These are phyloP conservation scores for Ustilago curta DNA, from an alignment of 1,284 basidiomycete species.

Conservation along the genomic window DNA sequence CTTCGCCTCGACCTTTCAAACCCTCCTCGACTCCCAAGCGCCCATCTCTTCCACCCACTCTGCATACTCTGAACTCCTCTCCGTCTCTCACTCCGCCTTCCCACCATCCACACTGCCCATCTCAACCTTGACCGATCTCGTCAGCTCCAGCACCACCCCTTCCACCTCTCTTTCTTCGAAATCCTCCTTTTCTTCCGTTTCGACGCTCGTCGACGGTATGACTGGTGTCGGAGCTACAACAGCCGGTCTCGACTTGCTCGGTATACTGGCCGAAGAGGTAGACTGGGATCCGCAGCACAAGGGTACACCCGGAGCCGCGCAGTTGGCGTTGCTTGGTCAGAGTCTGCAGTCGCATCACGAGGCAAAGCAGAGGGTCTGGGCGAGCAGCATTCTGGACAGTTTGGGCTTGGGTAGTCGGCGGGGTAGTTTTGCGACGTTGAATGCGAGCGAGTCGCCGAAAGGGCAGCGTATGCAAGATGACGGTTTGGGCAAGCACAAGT, in stretches of 20 bases:
- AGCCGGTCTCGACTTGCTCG: constrained; percentile 37
- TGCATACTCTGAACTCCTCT: constrained; percentile 42
- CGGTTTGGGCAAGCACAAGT: background rate
- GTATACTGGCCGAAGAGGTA: constrained; percentile 35
- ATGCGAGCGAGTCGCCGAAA: background rate
- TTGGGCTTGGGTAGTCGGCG: constrained; percentile 29
- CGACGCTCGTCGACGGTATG: constrained; percentile 20
- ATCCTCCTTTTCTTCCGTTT: constrained; percentile 39
- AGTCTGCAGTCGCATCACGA: constrained; percentile 25
- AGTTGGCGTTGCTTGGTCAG: constrained; percentile 28
- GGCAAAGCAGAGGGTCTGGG: constrained; percentile 42
- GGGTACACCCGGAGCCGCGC: constrained; percentile 11
- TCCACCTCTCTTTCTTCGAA: constrained; percentile 28
- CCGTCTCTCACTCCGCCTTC: constrained; percentile 27
- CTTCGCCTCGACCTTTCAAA: constrained; percentile 42
- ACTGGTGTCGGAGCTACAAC: constrained; percentile 16
- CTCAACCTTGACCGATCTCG: constrained; percentile 23
- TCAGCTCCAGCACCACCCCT: constrained; percentile 19
- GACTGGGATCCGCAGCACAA: constrained; percentile 47
- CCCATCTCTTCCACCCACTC: constrained; percentile 38
- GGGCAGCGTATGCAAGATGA: background rate
- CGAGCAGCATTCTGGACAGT: constrained; percentile 30
- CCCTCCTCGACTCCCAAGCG: constrained; percentile 44
- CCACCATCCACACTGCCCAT: constrained; percentile 44
- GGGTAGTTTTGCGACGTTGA: constrained; percentile 17